Evolutionary conservation across 2,329 filamentous ascomycete genomes (phyloP).

Genomic region (Aspergillus sp.): DNA sequence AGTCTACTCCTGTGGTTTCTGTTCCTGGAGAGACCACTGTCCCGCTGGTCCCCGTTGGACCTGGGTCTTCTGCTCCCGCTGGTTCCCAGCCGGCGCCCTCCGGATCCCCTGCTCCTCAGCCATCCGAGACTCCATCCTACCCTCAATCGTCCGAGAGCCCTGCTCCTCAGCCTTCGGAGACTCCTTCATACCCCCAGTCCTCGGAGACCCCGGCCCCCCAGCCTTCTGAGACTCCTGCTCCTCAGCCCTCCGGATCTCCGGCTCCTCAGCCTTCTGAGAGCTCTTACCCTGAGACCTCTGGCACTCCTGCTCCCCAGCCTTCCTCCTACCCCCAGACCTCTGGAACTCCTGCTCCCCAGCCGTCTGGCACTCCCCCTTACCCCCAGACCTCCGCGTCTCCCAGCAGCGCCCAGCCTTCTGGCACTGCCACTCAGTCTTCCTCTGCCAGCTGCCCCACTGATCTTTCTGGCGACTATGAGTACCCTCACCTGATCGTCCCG

Average conservation of each 20-base stretch:
- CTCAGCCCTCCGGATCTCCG: background rate
- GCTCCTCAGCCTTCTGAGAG: slow-evolving; percentile 10
- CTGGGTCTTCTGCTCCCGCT: slow-evolving; percentile 9
- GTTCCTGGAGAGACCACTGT: slow-evolving; percentile 7
- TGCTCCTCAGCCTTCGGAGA: background rate
- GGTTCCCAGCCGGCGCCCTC: slow-evolving; percentile 6
- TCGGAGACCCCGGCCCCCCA: background rate
- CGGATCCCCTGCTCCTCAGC: slow-evolving; percentile 3
- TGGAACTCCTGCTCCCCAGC: slow-evolving; percentile 1
- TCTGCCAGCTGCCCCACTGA: slow-evolving; percentile 47
- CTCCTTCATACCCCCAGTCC: background rate
- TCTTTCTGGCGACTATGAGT: slow-evolving; percentile 54
- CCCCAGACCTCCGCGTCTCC: slow-evolving; percentile 3
- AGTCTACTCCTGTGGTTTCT: slow-evolving; percentile 9
- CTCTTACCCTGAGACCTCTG: background rate
- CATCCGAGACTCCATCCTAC: background rate
- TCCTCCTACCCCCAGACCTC: slow-evolving; percentile 5
- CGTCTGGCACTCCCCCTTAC: slow-evolving; percentile 3
- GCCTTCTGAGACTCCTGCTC: background rate
- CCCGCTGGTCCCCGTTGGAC: slow-evolving; percentile 12
- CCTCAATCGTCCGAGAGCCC: background rate
- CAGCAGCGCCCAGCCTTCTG: slow-evolving; percentile 18
- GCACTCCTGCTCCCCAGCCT: slow-evolving; percentile 2
- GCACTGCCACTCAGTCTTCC: slow-evolving; percentile 15
- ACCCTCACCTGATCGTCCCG: slow-evolving; percentile 65